phyloP scores from a whole-genome alignment of 257 asterid species.

The Penstemon barbatus region DNA sequence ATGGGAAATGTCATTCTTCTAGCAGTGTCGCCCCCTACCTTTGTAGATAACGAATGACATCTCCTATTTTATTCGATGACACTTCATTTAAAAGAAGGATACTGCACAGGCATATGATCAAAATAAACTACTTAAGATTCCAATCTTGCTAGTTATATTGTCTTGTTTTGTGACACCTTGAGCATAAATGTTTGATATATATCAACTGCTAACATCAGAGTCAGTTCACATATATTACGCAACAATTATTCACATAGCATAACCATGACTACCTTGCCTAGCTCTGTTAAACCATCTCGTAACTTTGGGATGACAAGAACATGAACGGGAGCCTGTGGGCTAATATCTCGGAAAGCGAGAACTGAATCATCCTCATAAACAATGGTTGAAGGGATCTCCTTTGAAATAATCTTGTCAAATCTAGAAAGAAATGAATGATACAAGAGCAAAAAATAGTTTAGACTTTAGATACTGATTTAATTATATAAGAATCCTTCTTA shows the following conservation, averaged over 20 bases:
- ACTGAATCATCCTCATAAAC: conserved; percentile 88
- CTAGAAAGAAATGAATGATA: conserved; percentile 34
- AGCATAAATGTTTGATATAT: background rate
- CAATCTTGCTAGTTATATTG: background rate
- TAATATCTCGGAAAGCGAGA: conserved; percentile 88
- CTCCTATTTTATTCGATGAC: background rate
- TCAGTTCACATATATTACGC: background rate
- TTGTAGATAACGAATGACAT: too few species aligned
- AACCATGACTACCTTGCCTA: conserved; percentile 64
- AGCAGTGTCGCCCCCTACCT: too few species aligned
- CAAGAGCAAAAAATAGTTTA: conserved; percentile 18
- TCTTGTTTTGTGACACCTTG: background rate
- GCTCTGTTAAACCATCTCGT: conserved; percentile 83
- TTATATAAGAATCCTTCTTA: conserved; percentile 6
- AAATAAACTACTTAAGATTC: background rate
- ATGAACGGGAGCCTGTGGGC: conserved; percentile 96
- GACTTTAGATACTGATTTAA: background rate
- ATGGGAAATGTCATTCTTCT: background rate
- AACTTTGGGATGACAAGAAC: conserved; percentile 82
- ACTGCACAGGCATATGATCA: background rate
- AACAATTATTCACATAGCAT: conserved; percentile 6
- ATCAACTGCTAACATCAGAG: conserved; percentile 1
- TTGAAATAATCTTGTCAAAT: conserved; percentile 91
- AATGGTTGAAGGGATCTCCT: conserved; percentile 79
- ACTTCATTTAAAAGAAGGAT: background rate